These are phyloP conservation scores for Neurospora pannonica DNA, from an alignment of 495 filamentous ascomycete species.

Conservation along the genomic window DNA sequence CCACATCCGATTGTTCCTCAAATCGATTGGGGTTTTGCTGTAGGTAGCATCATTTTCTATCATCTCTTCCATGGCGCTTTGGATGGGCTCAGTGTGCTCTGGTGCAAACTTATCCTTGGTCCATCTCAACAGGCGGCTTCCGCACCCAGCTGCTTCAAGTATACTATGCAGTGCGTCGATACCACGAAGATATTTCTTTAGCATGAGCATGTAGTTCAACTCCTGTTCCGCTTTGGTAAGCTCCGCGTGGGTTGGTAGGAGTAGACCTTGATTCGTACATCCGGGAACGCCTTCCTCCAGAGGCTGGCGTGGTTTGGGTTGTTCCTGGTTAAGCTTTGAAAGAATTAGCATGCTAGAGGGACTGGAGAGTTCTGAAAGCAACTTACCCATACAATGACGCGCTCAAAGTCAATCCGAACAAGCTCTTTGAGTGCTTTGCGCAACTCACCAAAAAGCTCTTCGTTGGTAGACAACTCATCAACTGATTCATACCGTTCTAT, in stretches of 20 bases:
- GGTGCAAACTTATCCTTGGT: slow-evolving; percentile 62
- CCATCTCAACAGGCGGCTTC: slow-evolving; percentile 43
- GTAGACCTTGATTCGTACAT: slow-evolving; percentile 13
- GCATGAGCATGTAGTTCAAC: slow-evolving; percentile 20
- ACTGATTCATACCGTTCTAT: slow-evolving; percentile 71
- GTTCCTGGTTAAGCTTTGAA: background rate
- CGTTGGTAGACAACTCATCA: slow-evolving; percentile 71
- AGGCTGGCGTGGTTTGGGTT: background rate
- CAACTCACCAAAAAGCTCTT: slow-evolving; percentile 77
- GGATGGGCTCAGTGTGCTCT: slow-evolving; percentile 47
- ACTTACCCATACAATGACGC: slow-evolving; percentile 10
- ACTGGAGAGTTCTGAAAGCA: background rate
- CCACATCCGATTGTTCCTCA: slow-evolving; percentile 87
- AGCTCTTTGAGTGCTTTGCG: slow-evolving; percentile 44
- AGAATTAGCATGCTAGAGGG: background rate
- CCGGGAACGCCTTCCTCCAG: slow-evolving; percentile 10
- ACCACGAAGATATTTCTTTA: slow-evolving; percentile 56
- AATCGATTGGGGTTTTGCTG: slow-evolving; percentile 70
- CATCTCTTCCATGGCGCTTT: slow-evolving; percentile 54
- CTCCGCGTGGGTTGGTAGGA: slow-evolving; percentile 39
- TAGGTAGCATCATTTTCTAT: slow-evolving; percentile 78
- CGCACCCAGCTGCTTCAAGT: slow-evolving; percentile 54
- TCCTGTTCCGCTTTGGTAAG: slow-evolving; percentile 15
- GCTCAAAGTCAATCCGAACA: slow-evolving; percentile 16
- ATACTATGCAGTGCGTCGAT: slow-evolving; percentile 60